These are phyloP conservation scores for Cystobasidium sp. DNA, from an alignment of 1,284 basidiomycete species.

Conservation along the genomic window DNA sequence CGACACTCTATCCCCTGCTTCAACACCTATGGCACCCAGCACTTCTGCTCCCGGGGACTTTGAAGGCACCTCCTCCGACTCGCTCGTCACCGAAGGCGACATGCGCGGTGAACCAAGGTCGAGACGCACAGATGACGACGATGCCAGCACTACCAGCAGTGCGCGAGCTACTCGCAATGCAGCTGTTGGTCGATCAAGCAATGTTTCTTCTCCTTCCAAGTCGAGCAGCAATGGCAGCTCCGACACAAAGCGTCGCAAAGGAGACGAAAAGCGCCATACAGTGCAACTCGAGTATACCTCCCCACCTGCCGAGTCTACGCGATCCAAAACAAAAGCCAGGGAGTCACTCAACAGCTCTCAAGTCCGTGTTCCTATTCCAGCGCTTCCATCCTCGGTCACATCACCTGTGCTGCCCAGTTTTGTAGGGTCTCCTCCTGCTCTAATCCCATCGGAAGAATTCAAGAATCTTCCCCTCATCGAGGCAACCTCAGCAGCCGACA, in stretches of 20 bases:
- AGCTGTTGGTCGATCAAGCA: neutral
- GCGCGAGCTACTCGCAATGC: slow-evolving; percentile 13
- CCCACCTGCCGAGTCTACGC: slow-evolving; percentile 32
- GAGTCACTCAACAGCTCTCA: slow-evolving; percentile 27
- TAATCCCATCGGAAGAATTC: neutral
- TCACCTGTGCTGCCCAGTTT: neutral
- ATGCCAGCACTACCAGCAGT: slow-evolving; percentile 41
- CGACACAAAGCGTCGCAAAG: slow-evolving; percentile 45
- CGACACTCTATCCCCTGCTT: slow-evolving; percentile 44
- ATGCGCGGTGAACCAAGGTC: slow-evolving; percentile 37
- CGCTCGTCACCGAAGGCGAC: slow-evolving; percentile 38
- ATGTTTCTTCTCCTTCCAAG: slow-evolving; percentile 17
- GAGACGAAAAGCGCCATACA: slow-evolving; percentile 70
- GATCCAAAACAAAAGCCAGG: slow-evolving; percentile 33
- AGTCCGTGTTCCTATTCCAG: neutral
- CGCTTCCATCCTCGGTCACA: neutral
- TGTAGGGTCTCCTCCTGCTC: neutral
- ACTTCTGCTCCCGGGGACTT: slow-evolving; percentile 44
- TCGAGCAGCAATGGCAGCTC: slow-evolving; percentile 20
- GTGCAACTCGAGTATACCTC: slow-evolving; percentile 81
- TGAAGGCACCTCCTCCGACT: slow-evolving; percentile 36
- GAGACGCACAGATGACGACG: slow-evolving; percentile 33
- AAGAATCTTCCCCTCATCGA: slow-evolving; percentile 34
- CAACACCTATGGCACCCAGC: slow-evolving; percentile 39
- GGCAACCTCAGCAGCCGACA: slow-evolving; percentile 31